Conservation (phyloP, 352 stramenopile genomes). For the Globisporangium spiculum region DNA sequence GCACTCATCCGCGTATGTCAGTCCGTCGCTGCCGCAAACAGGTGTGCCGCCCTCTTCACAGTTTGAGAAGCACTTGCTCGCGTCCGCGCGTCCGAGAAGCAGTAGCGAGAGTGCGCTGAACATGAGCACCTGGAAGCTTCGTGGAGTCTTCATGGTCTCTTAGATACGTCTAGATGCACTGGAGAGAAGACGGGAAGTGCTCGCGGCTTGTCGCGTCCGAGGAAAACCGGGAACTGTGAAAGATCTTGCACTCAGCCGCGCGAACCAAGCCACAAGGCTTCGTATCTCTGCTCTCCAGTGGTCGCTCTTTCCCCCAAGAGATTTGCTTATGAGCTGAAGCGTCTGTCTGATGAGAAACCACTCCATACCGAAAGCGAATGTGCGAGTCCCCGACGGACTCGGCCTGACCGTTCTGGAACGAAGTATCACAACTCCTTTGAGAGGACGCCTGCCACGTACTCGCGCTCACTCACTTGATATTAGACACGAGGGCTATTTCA, state of each 20-base stretch:
- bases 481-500: too few relatives aligned
- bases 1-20: constrained; percentile 19
- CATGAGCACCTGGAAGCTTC: background rate
- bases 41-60: background rate
- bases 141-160: constrained; percentile 11
- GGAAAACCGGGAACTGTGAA: background rate
- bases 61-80: background rate
- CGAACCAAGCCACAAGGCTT: background rate
- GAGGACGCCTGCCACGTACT: background rate
- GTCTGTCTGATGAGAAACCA: background rate
- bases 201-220: background rate
- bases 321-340: background rate
- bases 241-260: background rate
- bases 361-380: background rate
- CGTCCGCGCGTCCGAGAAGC: background rate
- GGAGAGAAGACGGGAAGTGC: background rate
- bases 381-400: background rate
- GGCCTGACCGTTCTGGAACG: background rate
- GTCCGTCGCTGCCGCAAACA: constrained; percentile 21
- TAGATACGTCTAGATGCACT: background rate
- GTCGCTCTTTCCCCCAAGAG: background rate
- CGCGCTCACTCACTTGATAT: background rate
- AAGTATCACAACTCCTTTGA: background rate
- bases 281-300: background rate
- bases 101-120: background rate